Evolutionary conservation across 2,329 filamentous ascomycete species (phyloP), one percentile per base, ranked within the genome.

Genomic region (Trichoderma koningiopsis): DNA sequence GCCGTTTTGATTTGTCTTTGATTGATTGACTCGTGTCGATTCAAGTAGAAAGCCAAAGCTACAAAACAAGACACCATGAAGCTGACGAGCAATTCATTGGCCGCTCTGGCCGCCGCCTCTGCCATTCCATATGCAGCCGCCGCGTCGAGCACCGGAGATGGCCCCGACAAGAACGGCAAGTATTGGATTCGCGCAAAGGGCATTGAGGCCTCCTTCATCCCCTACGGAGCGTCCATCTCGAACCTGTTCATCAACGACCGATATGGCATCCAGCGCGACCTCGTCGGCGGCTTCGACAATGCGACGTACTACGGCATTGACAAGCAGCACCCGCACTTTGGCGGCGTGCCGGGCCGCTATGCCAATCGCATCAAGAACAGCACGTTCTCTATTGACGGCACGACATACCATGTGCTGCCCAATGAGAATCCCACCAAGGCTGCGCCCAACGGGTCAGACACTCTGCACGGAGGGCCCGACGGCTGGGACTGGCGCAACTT

Each of bases 401-500:
- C 81, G 66, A 81, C 78, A 4, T 92, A 87, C 78, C 79, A 89
- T 70, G 80, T 91, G 68, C 74, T 81, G 47, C 82, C 89, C 60
- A 93, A 93, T 77, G 90, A 91, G 77, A 86, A 90, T 74, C 83
- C 85, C 1, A 86, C 84, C 0, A 66, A 79, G 2, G 82, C 78
- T 5, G 74, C 83, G 43, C 87, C 87, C 0, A 73, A 84, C 0
- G 88, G 88, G 7, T 79, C 86, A 19, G 82, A 92, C 79, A 91
- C 89, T 6, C 83, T 93, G 49, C 91, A 93, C 77, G 90, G 91
- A 62, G 90, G 90, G 8, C 84, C 87, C 0, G 83, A 92, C 74
- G 91, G 91, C 57, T 93, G 92, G 90, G 91, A 94, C 77, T 92
- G 86, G 81, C 86, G 91, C 72, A 92, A 94, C 81, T 95, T 92